phyloP scores from a whole-genome alignment of 129 eudicot genomes.

The Smallanthus sonchifolius region DNA sequence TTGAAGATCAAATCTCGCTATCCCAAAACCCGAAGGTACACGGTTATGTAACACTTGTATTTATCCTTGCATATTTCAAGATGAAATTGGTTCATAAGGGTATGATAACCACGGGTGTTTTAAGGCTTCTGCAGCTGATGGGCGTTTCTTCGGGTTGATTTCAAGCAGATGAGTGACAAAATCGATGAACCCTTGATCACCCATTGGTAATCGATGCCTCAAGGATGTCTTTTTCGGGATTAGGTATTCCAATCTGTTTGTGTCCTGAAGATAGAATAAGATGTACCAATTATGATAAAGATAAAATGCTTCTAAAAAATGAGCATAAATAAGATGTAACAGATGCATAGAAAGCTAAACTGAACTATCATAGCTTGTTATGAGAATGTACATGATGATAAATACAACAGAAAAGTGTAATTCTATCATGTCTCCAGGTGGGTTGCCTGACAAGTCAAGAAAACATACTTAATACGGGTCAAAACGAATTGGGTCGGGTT shows the following conservation, averaged over 20 bases:
- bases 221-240: constrained; percentile 88
- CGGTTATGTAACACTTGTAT: constrained; percentile 13
- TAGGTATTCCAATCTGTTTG: constrained; percentile 72
- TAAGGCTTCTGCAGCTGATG: constrained; percentile 81
- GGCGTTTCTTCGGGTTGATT: constrained; percentile 76
- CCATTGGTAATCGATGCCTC: constrained; percentile 88
- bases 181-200: constrained; percentile 93
- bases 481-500: not conserved
- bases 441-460: not conserved
- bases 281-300: not conserved
- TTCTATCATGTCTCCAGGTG: not conserved
- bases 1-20: constrained; percentile 1
- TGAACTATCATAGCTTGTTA: not conserved
- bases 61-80: constrained; percentile 32
- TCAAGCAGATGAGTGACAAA: constrained; percentile 80
- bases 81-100: constrained; percentile 92
- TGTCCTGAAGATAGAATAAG: constrained; percentile 48
- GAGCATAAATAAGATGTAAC: not conserved
- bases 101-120: constrained; percentile 93
- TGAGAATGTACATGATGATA: not conserved
- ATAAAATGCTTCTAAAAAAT: not conserved
- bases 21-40: constrained; percentile 7
- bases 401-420: not conserved
- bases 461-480: not conserved
- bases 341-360: not conserved